These are phyloP conservation scores for Apiosordaria backusii DNA, from an alignment of 495 filamentous ascomycete genomes.

Conservation along the genomic window DNA sequence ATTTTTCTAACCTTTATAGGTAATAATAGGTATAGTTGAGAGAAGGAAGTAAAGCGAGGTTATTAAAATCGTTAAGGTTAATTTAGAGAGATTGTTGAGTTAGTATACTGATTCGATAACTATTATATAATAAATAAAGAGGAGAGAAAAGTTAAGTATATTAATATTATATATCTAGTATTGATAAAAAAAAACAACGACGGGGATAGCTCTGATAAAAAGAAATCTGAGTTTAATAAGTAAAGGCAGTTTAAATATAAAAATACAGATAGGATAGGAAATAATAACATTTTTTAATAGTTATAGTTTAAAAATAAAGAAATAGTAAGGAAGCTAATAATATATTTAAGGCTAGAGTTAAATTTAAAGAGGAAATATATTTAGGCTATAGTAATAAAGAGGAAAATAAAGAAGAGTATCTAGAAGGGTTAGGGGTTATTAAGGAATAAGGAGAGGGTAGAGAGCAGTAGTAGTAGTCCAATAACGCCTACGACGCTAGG, in stretches of 20 bases:
- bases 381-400: constrained; percentile 29
- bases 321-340: constrained; percentile 44
- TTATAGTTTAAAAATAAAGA: constrained; percentile 47
- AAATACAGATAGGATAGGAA: background rate
- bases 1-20: too few species aligned
- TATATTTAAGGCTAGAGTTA: constrained; percentile 40
- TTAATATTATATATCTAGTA: too few species aligned
- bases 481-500: background rate
- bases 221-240: constrained; percentile 33
- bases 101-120: background rate
- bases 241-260: constrained; percentile 40
- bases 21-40: constrained; percentile 35
- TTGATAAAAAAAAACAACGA: constrained; percentile 17
- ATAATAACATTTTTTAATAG: background rate
- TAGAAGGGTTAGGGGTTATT: constrained; percentile 12
- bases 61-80: constrained; percentile 32
- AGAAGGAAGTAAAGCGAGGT: constrained; percentile 37
- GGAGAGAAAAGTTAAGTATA: constrained; percentile 1
- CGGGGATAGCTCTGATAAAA: background rate
- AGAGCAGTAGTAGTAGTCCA: constrained; percentile 10
- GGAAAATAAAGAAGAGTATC: constrained; percentile 14
- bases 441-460: constrained; percentile 16
- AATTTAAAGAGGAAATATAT: constrained; percentile 23
- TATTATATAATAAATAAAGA: background rate
- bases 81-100: background rate